phyloP scores from a whole-genome alignment of 257 asterid species.

The Datura wrightii region DNA sequence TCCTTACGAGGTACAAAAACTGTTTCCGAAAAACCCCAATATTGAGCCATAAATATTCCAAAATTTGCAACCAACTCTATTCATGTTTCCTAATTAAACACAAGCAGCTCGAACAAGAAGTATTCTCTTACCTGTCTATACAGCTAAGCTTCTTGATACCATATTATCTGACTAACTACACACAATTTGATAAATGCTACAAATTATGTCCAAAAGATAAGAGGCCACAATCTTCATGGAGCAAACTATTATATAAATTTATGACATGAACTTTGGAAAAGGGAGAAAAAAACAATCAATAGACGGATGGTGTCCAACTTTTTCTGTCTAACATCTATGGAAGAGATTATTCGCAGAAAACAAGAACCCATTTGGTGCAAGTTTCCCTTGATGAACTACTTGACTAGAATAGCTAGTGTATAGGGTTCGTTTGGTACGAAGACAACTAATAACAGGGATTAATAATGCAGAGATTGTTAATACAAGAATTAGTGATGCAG shows the following conservation, averaged over 20 bases:
- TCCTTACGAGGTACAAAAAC: too few species aligned
- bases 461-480: too few species aligned
- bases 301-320: not conserved
- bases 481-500: too few species aligned
- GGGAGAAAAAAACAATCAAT: not conserved
- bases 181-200: not conserved
- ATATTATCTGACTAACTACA: not conserved
- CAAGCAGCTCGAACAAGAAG: not conserved
- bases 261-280: not conserved
- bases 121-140: not conserved
- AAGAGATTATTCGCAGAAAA: not conserved
- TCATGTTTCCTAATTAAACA: not conserved
- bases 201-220: not conserved
- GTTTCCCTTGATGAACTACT: conserved; percentile 34
- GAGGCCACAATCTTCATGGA: not conserved
- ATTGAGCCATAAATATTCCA: not conserved
- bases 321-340: not conserved
- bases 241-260: not conserved
- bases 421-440: too few species aligned
- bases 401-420: conserved; percentile 34
- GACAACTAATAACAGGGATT: too few species aligned
- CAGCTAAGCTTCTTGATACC: not conserved
- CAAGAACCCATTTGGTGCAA: not conserved
- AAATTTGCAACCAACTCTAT: not conserved
- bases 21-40: too few species aligned